Evolutionary conservation across 805 yeast species (phyloP), one percentile per base, ranked within the genome.

Genomic region (Starmerella sirachaensis): DNA sequence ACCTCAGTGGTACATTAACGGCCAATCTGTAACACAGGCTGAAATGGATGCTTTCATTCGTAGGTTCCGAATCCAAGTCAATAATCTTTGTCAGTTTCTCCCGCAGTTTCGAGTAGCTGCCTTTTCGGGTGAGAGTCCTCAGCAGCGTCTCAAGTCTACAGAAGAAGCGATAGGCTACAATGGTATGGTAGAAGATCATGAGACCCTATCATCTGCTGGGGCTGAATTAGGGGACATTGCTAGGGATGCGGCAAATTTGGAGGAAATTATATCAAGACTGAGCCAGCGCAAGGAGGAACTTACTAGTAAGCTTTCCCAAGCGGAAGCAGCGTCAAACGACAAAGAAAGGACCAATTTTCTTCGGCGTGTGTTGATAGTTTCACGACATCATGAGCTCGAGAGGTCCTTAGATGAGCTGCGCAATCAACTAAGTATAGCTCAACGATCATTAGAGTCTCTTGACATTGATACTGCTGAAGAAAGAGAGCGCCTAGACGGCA

Each of bases 41-140:
- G 72, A 68, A 29, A 56, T 75, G 2, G 65, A 66, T 25, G 76
- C 76, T 18, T 83, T 82, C 62, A 77, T 91, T 38, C 81, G 79
- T 51, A 69, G 53, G 2, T 67, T 74, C 45, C 80, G 80, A 52
- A 79, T 91, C 42, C 97, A 91, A 53, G 65, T 91, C 40, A 93
- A 84, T 54, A 91, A 88, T 55, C 64, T 88, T 34, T 86, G 97
- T 53, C 96, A 88, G 55, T 91, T 91, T 53, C 62, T 91, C 38
- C 94, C 98, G 0, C 99, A 91, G 55, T 97, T 88, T 51, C 68
- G 93, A 42, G 97, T 91, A 6, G 88, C 93, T 2, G 84, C 82
- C 47, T 91, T 91, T 63, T 93, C 96, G 0, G 71, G 78, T 3
- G 61, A 83, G 47, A 69, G 80, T 20, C 81, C 93, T 1, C 85